Conservation (phyloP, 1,284 basidiomycete species). For the Melampsora abietis-canadensis region DNA sequence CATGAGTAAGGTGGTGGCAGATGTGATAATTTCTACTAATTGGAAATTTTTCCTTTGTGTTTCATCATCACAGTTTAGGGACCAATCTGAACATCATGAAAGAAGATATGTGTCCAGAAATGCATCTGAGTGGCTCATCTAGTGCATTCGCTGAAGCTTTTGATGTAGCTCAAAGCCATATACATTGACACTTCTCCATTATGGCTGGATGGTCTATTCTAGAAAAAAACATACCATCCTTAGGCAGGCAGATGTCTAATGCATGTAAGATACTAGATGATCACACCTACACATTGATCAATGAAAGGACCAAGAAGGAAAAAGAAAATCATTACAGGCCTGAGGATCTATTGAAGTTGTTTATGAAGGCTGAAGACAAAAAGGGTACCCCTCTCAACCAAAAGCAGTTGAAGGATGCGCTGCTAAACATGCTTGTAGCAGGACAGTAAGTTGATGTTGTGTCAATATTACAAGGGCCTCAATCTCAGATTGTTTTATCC, state of each 20-base stretch:
- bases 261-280: conserved; percentile 11
- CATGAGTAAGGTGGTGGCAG: no score
- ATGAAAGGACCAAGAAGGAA: neutral
- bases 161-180: conserved; percentile 11
- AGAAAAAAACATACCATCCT: neutral
- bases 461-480: neutral
- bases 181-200: neutral
- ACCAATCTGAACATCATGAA: conserved; percentile 12
- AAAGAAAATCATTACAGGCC: neutral
- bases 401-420: conserved; percentile 22
- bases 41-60: neutral
- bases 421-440: conserved; percentile 27
- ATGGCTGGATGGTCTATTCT: conserved; percentile 7
- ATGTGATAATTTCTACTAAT: neutral
- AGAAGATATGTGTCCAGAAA: neutral
- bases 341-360: conserved; percentile 1
- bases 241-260: neutral
- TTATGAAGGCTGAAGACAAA: conserved; percentile 1
- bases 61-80: conserved; percentile 17
- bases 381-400: conserved; percentile 7
- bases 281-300: conserved; percentile 6
- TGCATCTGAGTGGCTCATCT: neutral
- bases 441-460: conserved; percentile 18
- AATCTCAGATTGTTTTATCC: neutral
- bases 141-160: neutral